Base-by-base conservation (phyloP, 78 protist genomes). In the Planoprotostelium fungivorum region DNA sequence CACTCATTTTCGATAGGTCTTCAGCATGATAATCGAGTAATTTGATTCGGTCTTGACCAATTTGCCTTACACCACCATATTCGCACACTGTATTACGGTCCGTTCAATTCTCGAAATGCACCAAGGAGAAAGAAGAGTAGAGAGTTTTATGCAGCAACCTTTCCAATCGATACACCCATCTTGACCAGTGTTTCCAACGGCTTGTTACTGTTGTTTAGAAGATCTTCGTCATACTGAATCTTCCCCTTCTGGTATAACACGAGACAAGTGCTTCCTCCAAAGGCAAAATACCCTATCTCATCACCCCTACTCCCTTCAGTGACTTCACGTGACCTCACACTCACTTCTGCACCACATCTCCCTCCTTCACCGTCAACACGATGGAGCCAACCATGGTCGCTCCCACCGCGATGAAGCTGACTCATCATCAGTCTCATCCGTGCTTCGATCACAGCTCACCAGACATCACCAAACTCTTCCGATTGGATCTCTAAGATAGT, bases 371-470 rank as follows among this genome's bases (percentile, higher is more conserved):
- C 0, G 95, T 88, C 36, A 94, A 16, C 73, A 88, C 87, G 35
- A 96, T 92, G 9, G 96, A 93, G 1, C 97, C 97, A 38, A 96
- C 97, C 84, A 94, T 38, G 35, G 95, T 96, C 0, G 97, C 97
- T 63, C 97, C 97, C 34, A 96, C 93, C 86, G 84, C 36, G 28
- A 96, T 84, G 35, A 88, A 91, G n/a, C 87, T 37, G 9, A 93
- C 16, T 5, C 16, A 51, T 25, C 73, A 16, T 51, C 16, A 51
- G 5, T 16, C 73, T 25, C 5, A 51, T 51, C 73, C 16, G 31
- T 16, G 73, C 31, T 51, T 51, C 73, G 73, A 51, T 51, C 16
- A 5, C 5, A 51, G 16, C 73, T 51, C 73, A 51, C 73, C 73
- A 51, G 31, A 51, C 95, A 25, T 25, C 31, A 36, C 92, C 97